phyloP scores from a whole-genome alignment of 805 yeast species.

The Kazachstania kunashirensis region DNA sequence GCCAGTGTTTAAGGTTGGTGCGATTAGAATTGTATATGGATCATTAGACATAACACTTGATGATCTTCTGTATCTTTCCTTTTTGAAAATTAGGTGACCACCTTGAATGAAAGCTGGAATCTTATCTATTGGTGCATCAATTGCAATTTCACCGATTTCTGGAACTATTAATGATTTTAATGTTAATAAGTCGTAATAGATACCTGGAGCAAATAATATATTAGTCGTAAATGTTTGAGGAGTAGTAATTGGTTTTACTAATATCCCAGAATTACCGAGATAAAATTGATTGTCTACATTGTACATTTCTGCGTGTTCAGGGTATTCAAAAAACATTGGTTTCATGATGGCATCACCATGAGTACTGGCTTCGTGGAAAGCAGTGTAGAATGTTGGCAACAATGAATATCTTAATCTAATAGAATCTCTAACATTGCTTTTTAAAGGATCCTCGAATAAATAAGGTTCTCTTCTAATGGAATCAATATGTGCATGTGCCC shows the following conservation, averaged over 20 bases:
- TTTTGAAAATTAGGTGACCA: slow-evolving; percentile 63
- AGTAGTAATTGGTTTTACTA: slow-evolving; percentile 72
- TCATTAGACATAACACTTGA: slow-evolving; percentile 64
- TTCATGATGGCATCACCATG: slow-evolving; percentile 62
- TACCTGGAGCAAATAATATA: slow-evolving; percentile 36
- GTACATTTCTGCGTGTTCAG: slow-evolving; percentile 35
- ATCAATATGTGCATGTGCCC: slow-evolving; percentile 96
- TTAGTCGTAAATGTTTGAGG: slow-evolving; percentile 35
- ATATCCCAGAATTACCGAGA: slow-evolving; percentile 57
- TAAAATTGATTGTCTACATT: slow-evolving; percentile 76
- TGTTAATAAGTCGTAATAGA: slow-evolving; percentile 47
- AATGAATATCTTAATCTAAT: slow-evolving; percentile 64
- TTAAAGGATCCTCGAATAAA: slow-evolving; percentile 67
- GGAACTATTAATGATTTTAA: slow-evolving; percentile 24
- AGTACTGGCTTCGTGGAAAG: slow-evolving; percentile 53
- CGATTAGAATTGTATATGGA: slow-evolving; percentile 69
- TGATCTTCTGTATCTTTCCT: slow-evolving; percentile 72
- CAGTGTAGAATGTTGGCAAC: slow-evolving; percentile 72
- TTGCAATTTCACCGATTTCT: slow-evolving; percentile 15
- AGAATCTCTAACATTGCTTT: slow-evolving; percentile 57
- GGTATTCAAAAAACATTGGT: slow-evolving; percentile 54
- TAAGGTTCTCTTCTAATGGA: slow-evolving; percentile 89
- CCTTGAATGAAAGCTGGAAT: slow-evolving; percentile 70
- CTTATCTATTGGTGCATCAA: slow-evolving; percentile 42
- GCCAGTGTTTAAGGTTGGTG: slow-evolving; percentile 37